Evolutionary conservation across 139 green algal genomes (phyloP).

Genomic region (Picochlorum sp.): DNA sequence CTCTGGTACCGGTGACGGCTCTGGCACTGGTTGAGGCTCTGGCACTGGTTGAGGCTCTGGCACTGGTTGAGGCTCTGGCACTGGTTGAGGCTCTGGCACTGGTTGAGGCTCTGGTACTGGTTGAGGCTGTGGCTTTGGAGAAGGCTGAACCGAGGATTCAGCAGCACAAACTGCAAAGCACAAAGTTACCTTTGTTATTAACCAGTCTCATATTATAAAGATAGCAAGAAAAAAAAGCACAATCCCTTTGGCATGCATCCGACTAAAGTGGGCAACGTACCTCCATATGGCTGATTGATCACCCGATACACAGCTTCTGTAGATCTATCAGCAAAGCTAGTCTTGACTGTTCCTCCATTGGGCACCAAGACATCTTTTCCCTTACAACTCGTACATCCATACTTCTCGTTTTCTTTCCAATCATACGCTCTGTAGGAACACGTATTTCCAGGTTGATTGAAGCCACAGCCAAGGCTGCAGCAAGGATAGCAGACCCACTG

Average conservation of each 20-base stretch:
- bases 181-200: neutral
- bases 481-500: conserved; percentile 2
- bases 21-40: neutral
- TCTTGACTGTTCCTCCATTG: conserved; percentile 2
- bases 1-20: neutral
- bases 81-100: neutral
- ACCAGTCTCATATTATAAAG: too few species aligned
- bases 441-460: neutral
- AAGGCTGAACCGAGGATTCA: neutral
- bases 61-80: neutral
- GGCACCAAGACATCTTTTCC: neutral
- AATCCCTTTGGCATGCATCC: too few species aligned
- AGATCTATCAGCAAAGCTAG: neutral
- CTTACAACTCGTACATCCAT: conserved; percentile 2
- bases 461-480: neutral
- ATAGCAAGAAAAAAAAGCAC: too few species aligned
- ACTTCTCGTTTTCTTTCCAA: neutral
- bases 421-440: neutral
- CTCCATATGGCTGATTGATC: neutral
- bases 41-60: neutral
- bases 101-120: neutral
- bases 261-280: neutral
- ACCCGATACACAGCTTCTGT: conserved; percentile 1
- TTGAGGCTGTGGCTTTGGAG: neutral
- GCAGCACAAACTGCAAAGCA: conserved; percentile 1